These are phyloP conservation scores for Aspergillus affinis DNA, from an alignment of 495 filamentous ascomycete species.

Conservation along the genomic window DNA sequence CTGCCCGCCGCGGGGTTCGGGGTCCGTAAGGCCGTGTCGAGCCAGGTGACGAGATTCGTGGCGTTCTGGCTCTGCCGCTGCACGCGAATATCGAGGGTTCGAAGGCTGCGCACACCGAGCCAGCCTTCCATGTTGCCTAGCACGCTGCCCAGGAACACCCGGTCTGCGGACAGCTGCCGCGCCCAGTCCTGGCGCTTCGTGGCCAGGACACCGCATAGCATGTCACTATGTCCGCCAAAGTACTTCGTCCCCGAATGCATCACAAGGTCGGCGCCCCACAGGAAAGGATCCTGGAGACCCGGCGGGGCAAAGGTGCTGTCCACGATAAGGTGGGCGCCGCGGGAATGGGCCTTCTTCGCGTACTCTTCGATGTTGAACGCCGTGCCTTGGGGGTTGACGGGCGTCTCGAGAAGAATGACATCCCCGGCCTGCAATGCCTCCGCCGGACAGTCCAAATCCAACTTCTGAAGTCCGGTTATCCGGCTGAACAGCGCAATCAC, in stretches of 20 bases:
- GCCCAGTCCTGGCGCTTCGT: conserved; percentile 59
- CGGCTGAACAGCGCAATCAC: conserved; percentile 69
- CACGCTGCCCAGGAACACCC: conserved; percentile 74
- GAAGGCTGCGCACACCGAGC: conserved; percentile 81
- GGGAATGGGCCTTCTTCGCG: conserved; percentile 67
- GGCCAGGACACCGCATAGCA: conserved; percentile 82
- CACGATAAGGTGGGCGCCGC: conserved; percentile 75
- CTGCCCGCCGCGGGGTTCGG: conserved; percentile 29
- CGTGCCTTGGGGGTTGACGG: conserved; percentile 83
- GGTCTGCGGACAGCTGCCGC: conserved; percentile 56
- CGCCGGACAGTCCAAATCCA: conserved; percentile 60
- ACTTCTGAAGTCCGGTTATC: conserved; percentile 65
- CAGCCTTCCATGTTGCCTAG: conserved; percentile 92
- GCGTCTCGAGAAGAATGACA: conserved; percentile 88
- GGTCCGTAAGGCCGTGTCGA: conserved; percentile 50
- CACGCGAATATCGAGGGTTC: conserved; percentile 84
- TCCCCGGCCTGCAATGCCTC: conserved; percentile 67
- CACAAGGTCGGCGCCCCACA: conserved; percentile 74
- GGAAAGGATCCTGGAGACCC: conserved; percentile 81
- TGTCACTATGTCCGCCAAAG: conserved; percentile 88
- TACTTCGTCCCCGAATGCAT: conserved; percentile 96
- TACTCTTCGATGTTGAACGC: conserved; percentile 68
- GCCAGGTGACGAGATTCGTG: conserved; percentile 66
- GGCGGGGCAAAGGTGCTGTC: conserved; percentile 95
- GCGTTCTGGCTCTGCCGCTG: conserved; percentile 69